Conservation (phyloP, 2,329 filamentous ascomycete genomes). For the Coleophoma crateriformis region DNA sequence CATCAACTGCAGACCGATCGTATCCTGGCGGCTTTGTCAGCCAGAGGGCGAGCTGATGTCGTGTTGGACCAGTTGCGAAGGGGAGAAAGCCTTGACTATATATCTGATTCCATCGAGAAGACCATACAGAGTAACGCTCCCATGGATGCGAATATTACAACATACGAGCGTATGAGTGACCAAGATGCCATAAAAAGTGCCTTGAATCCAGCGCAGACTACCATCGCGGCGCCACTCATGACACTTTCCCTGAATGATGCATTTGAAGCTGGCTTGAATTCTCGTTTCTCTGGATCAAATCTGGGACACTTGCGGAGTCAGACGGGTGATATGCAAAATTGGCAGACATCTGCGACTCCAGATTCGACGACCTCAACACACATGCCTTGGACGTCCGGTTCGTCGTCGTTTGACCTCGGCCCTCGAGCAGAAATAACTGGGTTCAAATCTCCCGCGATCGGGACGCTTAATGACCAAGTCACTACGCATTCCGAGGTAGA, state of each 20-base stretch:
- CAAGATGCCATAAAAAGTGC: slow-evolving; percentile 16
- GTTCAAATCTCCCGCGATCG: slow-evolving; percentile 37
- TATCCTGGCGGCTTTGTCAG: slow-evolving; percentile 46
- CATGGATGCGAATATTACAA: slow-evolving; percentile 20
- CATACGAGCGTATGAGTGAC: slow-evolving; percentile 30
- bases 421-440: slow-evolving; percentile 28
- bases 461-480: slow-evolving; percentile 17
- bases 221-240: slow-evolving; percentile 38
- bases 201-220: slow-evolving; percentile 30
- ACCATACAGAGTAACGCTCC: slow-evolving; percentile 23
- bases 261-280: not conserved
- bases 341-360: not conserved
- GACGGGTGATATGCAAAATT: not conserved
- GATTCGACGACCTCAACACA: not conserved
- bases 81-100: slow-evolving; percentile 48
- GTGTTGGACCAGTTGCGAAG: slow-evolving; percentile 46
- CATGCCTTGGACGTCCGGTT: slow-evolving; percentile 25
- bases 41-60: slow-evolving; percentile 31
- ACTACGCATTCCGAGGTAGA: slow-evolving; percentile 4
- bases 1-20: slow-evolving; percentile 49
- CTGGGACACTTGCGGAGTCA: not conserved
- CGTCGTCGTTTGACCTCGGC: slow-evolving; percentile 25
- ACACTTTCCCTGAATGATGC: slow-evolving; percentile 41
- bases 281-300: not conserved
- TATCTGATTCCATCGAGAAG: slow-evolving; percentile 47